phyloP scores from a whole-genome alignment of 2,329 filamentous ascomycete genomes.

The Madurella mycetomatis region DNA sequence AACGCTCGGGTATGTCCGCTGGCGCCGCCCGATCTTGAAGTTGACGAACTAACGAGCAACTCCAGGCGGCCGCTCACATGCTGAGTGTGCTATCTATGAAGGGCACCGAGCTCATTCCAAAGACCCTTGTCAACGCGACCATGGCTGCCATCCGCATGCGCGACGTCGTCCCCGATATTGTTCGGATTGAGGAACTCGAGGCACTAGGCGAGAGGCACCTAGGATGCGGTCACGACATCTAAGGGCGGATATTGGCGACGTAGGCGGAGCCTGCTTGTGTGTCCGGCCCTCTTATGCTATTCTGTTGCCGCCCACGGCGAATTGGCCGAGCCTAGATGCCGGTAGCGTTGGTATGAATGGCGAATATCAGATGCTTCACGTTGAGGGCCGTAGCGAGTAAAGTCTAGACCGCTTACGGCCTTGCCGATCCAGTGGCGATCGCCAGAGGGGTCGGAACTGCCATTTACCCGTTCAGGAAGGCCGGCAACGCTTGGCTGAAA shows the following conservation, averaged over 20 bases:
- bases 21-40: no score
- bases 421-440: not conserved
- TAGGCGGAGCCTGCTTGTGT: not conserved
- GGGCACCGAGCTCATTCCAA: slow-evolving; percentile 32
- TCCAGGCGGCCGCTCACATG: slow-evolving; percentile 31
- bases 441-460: not conserved
- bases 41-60: not conserved
- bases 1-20: slow-evolving; percentile 29
- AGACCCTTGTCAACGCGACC: slow-evolving; percentile 25
- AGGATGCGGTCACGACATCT: slow-evolving; percentile 34
- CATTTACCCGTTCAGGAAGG: not conserved
- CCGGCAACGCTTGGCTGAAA: not conserved
- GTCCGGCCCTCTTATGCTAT: not conserved
- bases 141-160: slow-evolving; percentile 20
- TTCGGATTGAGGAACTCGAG: slow-evolving; percentile 31
- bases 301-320: not conserved
- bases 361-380: no score
- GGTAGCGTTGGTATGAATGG: no score
- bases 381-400: no score
- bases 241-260: not conserved
- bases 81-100: slow-evolving; percentile 30
- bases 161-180: slow-evolving; percentile 18
- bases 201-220: slow-evolving; percentile 34
- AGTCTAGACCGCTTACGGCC: no score
- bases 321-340: not conserved